Evolutionary conservation across 2,329 filamentous ascomycete species (phyloP).

Genomic region (Cryphonectria japonica): DNA sequence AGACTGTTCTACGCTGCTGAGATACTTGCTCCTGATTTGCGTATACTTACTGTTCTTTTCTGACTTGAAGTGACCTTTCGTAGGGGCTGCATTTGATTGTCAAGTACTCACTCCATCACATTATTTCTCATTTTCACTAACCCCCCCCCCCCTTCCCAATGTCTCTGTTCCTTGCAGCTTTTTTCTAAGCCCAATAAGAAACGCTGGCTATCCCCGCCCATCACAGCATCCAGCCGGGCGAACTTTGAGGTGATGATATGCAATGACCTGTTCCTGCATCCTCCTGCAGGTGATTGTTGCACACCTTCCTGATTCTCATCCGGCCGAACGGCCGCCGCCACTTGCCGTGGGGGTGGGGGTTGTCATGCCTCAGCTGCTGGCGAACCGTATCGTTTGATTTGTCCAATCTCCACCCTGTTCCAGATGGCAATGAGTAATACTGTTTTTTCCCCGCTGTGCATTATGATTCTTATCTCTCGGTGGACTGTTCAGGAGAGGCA

Average conservation of each 20-base stretch:
- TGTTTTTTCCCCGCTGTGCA: no score
- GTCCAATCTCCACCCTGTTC: not conserved
- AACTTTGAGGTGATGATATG: not conserved
- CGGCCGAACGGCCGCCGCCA: not conserved
- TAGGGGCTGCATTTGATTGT: not conserved
- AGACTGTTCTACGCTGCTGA: no score
- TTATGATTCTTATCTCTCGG: not conserved
- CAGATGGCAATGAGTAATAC: not conserved
- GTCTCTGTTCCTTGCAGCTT: not conserved
- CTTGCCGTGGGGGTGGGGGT: not conserved
- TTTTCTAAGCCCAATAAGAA: not conserved
- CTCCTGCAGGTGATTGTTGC: not conserved
- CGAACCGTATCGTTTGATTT: not conserved
- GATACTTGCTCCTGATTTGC: not conserved
- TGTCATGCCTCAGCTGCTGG: not conserved
- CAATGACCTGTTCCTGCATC: not conserved
- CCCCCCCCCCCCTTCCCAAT: no score
- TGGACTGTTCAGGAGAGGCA: not conserved
- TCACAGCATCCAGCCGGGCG: not conserved
- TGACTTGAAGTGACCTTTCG: not conserved
- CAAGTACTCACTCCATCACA: not conserved
- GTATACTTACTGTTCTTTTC: not conserved
- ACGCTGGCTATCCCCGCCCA: not conserved
- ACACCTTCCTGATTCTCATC: constrained; percentile 3
- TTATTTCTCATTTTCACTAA: no score